These are phyloP conservation scores for Trichoderma citrinoviride DNA, from an alignment of 2,329 filamentous ascomycete genomes.

Conservation along the genomic window DNA sequence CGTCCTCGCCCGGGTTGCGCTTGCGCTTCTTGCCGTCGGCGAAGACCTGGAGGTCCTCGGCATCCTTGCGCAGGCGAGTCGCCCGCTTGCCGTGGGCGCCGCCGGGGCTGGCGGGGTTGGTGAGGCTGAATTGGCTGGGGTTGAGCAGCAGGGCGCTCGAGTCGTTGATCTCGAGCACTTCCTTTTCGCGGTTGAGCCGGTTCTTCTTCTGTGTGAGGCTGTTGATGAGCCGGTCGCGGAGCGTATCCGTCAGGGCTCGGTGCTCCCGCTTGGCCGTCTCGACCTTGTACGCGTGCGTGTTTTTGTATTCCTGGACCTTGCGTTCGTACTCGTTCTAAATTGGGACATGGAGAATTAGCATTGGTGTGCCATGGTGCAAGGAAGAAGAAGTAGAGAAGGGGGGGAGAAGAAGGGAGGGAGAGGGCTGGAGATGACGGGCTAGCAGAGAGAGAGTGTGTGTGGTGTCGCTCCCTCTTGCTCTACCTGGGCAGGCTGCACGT, in stretches of 20 bases:
- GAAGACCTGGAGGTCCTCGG: slow-evolving; percentile 56
- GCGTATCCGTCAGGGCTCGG: slow-evolving; percentile 55
- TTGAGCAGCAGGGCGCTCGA: slow-evolving; percentile 64
- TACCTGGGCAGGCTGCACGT: neutral
- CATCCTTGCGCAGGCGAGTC: slow-evolving; percentile 59
- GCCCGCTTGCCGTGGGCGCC: slow-evolving; percentile 62
- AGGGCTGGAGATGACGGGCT: neutral
- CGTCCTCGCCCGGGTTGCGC: slow-evolving; percentile 58
- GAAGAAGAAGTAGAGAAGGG: too few relatives aligned
- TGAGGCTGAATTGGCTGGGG: slow-evolving; percentile 65
- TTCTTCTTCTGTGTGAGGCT: slow-evolving; percentile 63
- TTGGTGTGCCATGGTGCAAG: neutral
- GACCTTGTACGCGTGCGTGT: slow-evolving; percentile 59
- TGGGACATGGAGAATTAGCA: neutral
- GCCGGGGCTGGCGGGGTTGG: slow-evolving; percentile 62
- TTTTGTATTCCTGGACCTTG: slow-evolving; percentile 58
- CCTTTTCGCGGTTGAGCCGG: slow-evolving; percentile 63
- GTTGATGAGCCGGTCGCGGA: slow-evolving; percentile 66
- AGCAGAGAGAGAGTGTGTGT: neutral
- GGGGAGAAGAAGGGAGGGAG: neutral
- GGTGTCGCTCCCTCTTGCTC: neutral
- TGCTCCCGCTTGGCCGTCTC: slow-evolving; percentile 63
- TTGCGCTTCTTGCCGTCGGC: slow-evolving; percentile 62
- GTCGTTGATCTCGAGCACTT: slow-evolving; percentile 65
- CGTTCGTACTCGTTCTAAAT: slow-evolving; percentile 63